Evolutionary conservation across 305 asterid genomes (phyloP), one percentile per base, ranked within the genome.

Genomic region (Petunia hybrid): DNA sequence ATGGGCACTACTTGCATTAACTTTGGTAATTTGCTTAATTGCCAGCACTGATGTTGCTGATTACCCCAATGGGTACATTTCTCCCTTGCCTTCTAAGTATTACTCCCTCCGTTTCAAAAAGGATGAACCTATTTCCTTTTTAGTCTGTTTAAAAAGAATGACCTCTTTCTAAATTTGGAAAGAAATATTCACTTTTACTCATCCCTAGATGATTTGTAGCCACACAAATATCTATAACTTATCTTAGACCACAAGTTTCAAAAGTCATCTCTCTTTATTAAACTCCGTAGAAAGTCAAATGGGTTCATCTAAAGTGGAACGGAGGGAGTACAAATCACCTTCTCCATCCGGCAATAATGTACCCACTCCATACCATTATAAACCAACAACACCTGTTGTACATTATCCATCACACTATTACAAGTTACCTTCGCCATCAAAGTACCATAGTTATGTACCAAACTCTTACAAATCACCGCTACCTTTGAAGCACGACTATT

Each of bases 1-100:
- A 6, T 71, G 78, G 78, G 61, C 78, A 3, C 35, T 48, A 48
- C 46, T 73, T 51, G 78, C 78, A 73, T 73, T 73, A 48, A 6
- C 46, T 35, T 73, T 51, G 7, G 78, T 45, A 12, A 73, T 73
- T 51, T 73, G 63, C 62, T 48, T 73, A 36, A 45, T 51, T 10
- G 78, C 63, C 10, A 73, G 35, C 13, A 51, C 35, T 73, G 62
- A 1, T 46, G 77, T 70, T 70, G 61, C 77, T 46, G 77, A 46
- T 46, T 70, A 46, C 61, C 46, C 77, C 46, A 5, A 70, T 70
- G 31, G 61, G 3, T 2, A 70, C 63, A 73, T 4, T 48, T 73
- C 78, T 51, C 14, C 63, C 7, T 73, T 62, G 1, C 36, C 78
- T 6, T 71, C 45, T 10, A 35, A 48, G 2, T 35, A 69, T n/a